These are phyloP conservation scores for Coleophoma eucalyptorum DNA, from an alignment of 2,329 filamentous ascomycete genomes.

Conservation along the genomic window DNA sequence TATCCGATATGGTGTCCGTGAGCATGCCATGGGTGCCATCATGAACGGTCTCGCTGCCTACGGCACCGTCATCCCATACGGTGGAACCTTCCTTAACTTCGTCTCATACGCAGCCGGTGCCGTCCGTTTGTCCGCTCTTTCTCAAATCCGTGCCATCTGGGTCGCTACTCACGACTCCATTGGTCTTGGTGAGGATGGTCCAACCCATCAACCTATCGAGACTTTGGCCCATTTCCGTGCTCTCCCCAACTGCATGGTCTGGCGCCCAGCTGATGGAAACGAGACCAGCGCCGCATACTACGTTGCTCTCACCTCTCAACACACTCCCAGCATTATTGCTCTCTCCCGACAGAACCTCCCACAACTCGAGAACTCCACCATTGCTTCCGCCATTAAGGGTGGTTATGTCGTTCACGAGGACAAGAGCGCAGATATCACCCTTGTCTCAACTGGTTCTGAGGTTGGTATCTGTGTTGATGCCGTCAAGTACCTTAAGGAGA, in stretches of 20 bases:
- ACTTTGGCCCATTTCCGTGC: constrained; percentile 97
- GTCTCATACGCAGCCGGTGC: constrained; percentile 96
- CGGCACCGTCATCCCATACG: constrained; percentile 89
- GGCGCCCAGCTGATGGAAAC: constrained; percentile 97
- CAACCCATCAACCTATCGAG: constrained; percentile 99
- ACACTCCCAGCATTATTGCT: constrained; percentile 89
- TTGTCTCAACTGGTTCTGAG: constrained; percentile 95
- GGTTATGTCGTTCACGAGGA: constrained; percentile 88
- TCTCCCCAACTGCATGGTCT: constrained; percentile 98
- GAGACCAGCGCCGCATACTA: constrained; percentile 98
- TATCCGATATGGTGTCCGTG: constrained; percentile 86
- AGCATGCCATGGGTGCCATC: constrained; percentile 89
- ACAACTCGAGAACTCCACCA: constrained; percentile 89
- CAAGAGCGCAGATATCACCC: constrained; percentile 78
- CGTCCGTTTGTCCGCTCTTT: constrained; percentile 89
- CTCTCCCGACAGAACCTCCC: constrained; percentile 98
- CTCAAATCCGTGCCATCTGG: constrained; percentile 88
- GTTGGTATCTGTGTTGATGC: constrained; percentile 91
- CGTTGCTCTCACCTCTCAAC: constrained; percentile 82
- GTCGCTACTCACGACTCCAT: constrained; percentile 98
- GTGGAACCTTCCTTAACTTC: constrained; percentile 98
- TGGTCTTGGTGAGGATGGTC: constrained; percentile 96
- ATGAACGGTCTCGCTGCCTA: constrained; percentile 96
- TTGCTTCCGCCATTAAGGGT: constrained; percentile 90
- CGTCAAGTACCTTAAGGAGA: constrained; percentile 84